phyloP scores from a whole-genome alignment of 1,139 yeast genomes.

The Hyphopichia burtonii region DNA sequence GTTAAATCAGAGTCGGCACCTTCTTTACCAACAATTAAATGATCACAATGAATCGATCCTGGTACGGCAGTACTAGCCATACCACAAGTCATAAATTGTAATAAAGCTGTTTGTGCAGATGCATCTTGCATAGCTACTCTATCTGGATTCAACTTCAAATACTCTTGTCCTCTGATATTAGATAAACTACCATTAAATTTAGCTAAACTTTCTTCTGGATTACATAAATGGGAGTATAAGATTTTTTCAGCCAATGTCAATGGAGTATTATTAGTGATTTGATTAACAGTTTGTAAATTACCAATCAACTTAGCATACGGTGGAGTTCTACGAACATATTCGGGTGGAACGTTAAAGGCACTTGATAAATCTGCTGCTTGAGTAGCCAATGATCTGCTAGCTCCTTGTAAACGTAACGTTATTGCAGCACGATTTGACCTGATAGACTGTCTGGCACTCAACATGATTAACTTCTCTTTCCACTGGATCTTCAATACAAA shows the following conservation, averaged over 20 bases:
- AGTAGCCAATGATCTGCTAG: constrained; percentile 32
- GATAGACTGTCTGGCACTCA: constrained; percentile 9
- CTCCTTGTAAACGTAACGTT: background rate
- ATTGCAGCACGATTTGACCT: constrained; percentile 5
- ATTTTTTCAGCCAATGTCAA: constrained; percentile 92
- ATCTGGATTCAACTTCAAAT: constrained; percentile 92
- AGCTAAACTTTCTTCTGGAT: constrained; percentile 77
- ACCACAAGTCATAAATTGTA: constrained; percentile 97
- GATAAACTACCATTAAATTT: constrained; percentile 44
- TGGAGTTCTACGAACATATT: constrained; percentile 70
- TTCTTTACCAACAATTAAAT: constrained; percentile 90
- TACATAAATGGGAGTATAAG: constrained; percentile 82
- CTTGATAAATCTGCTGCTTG: constrained; percentile 22
- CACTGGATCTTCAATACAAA: too few relatives aligned
- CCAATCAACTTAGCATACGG: constrained; percentile 76
- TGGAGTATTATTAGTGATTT: constrained; percentile 66
- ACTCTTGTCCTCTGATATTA: constrained; percentile 77
- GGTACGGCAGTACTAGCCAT: constrained; percentile 85
- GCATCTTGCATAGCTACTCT: constrained; percentile 99
- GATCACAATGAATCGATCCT: constrained; percentile 95
- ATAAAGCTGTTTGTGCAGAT: constrained; percentile 94
- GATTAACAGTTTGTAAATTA: constrained; percentile 62
- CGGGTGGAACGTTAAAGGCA: constrained; percentile 51
- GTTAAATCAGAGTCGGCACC: constrained; percentile 82
- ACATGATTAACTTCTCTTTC: too few relatives aligned